Conservation (phyloP, 75 land plant species). For the Ceratopteris richardii region DNA sequence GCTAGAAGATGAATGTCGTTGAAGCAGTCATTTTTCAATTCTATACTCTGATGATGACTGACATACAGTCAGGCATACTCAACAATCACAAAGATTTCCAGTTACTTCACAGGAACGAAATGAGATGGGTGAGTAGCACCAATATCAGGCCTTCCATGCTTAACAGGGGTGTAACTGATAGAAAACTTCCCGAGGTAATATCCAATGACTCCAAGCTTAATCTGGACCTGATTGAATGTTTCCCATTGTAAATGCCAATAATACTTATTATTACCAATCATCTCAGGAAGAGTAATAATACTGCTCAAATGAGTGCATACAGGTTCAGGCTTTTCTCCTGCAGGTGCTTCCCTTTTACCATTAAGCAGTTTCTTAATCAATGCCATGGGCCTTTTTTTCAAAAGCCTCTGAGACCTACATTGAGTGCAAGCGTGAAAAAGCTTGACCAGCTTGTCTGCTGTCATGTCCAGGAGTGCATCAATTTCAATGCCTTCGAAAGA, state of each 20-base stretch:
- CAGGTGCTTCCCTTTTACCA: conserved; percentile 91
- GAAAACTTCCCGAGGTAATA: conserved; percentile 46
- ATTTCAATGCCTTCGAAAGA: conserved; percentile 68
- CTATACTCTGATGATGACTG: too few relatives aligned
- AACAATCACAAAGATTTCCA: too few relatives aligned
- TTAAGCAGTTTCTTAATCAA: conserved; percentile 83
- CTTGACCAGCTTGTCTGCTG: conserved; percentile 71
- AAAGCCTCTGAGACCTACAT: conserved; percentile 68
- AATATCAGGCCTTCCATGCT: conserved; percentile 43
- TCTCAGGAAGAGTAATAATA: conserved; percentile 97
- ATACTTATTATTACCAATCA: conserved; percentile 97
- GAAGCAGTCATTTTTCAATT: too few relatives aligned
- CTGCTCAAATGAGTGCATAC: conserved; percentile 86
- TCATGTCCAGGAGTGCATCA: conserved; percentile 74
- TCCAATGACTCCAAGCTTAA: conserved; percentile 69
- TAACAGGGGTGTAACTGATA: conserved; percentile 44
- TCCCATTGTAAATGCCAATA: conserved; percentile 95
- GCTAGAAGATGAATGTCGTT: too few relatives aligned
- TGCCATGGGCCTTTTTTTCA: conserved; percentile 80
- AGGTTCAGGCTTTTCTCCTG: conserved; percentile 95
- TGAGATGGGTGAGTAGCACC: conserved; percentile 36
- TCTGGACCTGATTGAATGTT: conserved; percentile 96
- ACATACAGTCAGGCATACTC: too few relatives aligned
- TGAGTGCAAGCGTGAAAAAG: conserved; percentile 70
- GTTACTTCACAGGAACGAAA: conserved; percentile 30